These are phyloP conservation scores for Spiromastix sp. DNA, from an alignment of 2,329 filamentous ascomycete genomes.

Conservation along the genomic window DNA sequence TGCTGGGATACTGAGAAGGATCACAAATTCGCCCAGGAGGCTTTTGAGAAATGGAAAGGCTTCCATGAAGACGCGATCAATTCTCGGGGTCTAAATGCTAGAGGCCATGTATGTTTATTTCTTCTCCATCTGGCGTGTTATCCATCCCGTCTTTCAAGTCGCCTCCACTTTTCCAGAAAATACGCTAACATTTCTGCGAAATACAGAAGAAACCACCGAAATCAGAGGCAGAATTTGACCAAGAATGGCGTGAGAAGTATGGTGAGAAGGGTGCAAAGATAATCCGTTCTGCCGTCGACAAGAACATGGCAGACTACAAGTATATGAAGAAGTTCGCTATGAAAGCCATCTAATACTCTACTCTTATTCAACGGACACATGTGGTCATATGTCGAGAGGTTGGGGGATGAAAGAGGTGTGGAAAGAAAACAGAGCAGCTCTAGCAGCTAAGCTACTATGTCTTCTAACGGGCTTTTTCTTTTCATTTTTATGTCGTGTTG, in stretches of 20 bases:
- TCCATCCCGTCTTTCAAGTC: too few species aligned
- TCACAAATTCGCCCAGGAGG: constrained; percentile 55
- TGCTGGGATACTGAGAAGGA: constrained; percentile 70
- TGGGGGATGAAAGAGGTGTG: too few species aligned
- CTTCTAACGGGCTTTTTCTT: too few species aligned
- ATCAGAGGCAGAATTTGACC: constrained; percentile 45
- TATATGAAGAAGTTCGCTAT: constrained; percentile 57
- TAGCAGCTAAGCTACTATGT: too few species aligned
- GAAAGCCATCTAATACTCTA: constrained; percentile 29
- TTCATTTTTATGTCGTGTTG: too few species aligned
- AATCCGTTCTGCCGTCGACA: constrained; percentile 49
- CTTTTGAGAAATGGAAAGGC: constrained; percentile 94
- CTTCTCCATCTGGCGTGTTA: too few species aligned
- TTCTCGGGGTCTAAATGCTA: constrained; percentile 63
- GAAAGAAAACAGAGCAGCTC: too few species aligned
- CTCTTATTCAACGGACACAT: background rate
- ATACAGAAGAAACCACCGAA: constrained; percentile 24
- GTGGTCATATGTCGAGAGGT: too few species aligned
- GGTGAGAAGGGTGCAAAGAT: constrained; percentile 48
- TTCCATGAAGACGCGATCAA: constrained; percentile 93
- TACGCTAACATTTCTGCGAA: constrained; percentile 4
- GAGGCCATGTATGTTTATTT: constrained; percentile 29
- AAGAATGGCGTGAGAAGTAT: constrained; percentile 52
- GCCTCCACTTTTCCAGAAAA: constrained; percentile 2
- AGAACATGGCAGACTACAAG: constrained; percentile 50